Conservation (phyloP, 345 rosid genomes). For the Excoecaria cochinchinensis region DNA sequence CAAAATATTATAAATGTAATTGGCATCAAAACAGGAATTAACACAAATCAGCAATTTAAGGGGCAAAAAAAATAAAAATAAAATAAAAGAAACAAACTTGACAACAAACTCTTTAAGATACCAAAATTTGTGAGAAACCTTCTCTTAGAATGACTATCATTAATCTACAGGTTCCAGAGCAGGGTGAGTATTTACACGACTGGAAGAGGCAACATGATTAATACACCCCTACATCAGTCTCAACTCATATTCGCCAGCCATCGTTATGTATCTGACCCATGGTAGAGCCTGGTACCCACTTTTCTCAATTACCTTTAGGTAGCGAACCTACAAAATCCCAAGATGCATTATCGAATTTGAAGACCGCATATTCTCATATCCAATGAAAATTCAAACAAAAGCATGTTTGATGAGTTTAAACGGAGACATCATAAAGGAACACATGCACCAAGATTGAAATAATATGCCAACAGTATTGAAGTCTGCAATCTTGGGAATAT, state of each 20-base stretch:
- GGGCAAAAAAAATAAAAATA: background rate
- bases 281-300: slow-evolving; percentile 98
- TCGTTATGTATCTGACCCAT: slow-evolving; percentile 97
- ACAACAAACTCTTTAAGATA: background rate
- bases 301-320: slow-evolving; percentile 95
- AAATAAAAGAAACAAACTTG: background rate
- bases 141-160: background rate
- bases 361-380: background rate
- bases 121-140: slow-evolving; percentile 8
- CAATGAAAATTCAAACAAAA: background rate
- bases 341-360: background rate
- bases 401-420: background rate
- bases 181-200: background rate
- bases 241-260: slow-evolving; percentile 97
- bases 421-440: background rate
- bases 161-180: background rate
- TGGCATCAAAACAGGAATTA: no score
- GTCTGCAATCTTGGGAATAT: background rate
- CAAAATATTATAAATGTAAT: no score
- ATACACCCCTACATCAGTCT: slow-evolving; percentile 39
- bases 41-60: no score
- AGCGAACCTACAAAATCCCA: slow-evolving; percentile 66
- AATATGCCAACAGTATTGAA: background rate
- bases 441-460: background rate
- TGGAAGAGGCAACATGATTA: background rate